Conservation (phyloP, 768 basidiomycete species). For the Rhizopogon rudus region DNA sequence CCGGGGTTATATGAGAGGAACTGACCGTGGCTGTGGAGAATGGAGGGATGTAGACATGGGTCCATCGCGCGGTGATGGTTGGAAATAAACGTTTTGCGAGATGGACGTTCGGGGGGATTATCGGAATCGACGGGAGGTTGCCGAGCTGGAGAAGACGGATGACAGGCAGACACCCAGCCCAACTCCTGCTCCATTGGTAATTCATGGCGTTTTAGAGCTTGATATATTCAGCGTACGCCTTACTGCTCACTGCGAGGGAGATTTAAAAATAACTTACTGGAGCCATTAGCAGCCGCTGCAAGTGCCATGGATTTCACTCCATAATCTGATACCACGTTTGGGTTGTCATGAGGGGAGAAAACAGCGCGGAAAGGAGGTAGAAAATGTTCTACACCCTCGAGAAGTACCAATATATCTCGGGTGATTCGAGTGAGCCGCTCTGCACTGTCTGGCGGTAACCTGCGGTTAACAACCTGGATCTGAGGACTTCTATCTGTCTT, state of each 20-base stretch:
- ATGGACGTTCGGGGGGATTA: background rate
- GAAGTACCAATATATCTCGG: conserved; percentile 14
- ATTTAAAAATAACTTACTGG: conserved; percentile 12
- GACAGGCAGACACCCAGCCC: conserved; percentile 20
- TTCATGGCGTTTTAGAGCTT: conserved; percentile 24
- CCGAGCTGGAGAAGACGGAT: conserved; percentile 19
- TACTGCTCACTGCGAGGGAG: background rate
- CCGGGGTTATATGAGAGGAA: conserved; percentile 38
- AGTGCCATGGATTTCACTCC: conserved; percentile 15
- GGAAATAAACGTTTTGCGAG: conserved; percentile 28
- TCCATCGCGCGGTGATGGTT: conserved; percentile 32
- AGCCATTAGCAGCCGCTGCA: conserved; percentile 23
- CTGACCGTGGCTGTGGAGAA: conserved; percentile 41
- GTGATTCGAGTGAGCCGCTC: background rate
- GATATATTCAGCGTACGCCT: background rate
- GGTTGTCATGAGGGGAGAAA: conserved; percentile 26
- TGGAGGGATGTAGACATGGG: conserved; percentile 31
- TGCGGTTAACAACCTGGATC: conserved; percentile 12
- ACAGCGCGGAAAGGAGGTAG: conserved; percentile 29
- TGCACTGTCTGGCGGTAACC: conserved; percentile 1
- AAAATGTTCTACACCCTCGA: conserved; percentile 21
- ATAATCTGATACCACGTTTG: conserved; percentile 22
- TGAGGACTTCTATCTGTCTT: conserved; percentile 10
- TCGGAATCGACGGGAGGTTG: conserved; percentile 26
- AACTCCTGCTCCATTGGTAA: conserved; percentile 29